These are phyloP conservation scores for Yamadazyma pseudoaaseri DNA, from an alignment of 1,139 yeast genomes.

Conservation along the genomic window DNA sequence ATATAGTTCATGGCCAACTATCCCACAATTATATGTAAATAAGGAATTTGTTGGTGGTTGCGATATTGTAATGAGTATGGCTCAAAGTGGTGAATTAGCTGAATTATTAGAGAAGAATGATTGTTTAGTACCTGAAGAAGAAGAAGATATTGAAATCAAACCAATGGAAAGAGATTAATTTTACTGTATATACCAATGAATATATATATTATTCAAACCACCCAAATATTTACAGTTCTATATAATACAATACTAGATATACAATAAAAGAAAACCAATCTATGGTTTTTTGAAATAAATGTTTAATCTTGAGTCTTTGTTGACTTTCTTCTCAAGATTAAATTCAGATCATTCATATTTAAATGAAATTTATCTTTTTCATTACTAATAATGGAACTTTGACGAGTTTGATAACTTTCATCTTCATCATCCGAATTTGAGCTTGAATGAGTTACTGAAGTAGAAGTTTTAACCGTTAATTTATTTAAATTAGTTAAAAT, in stretches of 20 bases:
- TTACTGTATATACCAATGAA: background rate
- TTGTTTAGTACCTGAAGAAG: conserved; percentile 78
- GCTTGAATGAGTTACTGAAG: conserved; percentile 16
- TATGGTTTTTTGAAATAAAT: too few relatives aligned
- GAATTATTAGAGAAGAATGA: conserved; percentile 77
- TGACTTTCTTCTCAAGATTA: conserved; percentile 38
- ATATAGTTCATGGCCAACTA: conserved; percentile 93
- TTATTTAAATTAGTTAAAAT: conserved; percentile 16
- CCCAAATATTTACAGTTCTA: conserved; percentile 1
- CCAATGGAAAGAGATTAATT: conserved; percentile 35
- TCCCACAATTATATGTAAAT: conserved; percentile 70
- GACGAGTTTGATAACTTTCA: conserved; percentile 35
- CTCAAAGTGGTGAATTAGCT: conserved; percentile 85
- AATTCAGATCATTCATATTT: conserved; percentile 42
- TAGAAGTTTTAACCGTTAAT: conserved; percentile 13
- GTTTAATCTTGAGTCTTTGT: conserved; percentile 11
- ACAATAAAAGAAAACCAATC: too few relatives aligned
- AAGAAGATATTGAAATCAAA: conserved; percentile 29
- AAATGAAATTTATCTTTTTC: conserved; percentile 41
- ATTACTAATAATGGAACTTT: conserved; percentile 43
- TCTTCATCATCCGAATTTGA: conserved; percentile 20
- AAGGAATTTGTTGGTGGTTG: conserved; percentile 96
- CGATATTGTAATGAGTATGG: conserved; percentile 91
- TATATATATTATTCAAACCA: background rate
- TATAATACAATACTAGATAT: background rate